phyloP scores from a whole-genome alignment of 208 protist species.

The Leishmania mexicana region DNA sequence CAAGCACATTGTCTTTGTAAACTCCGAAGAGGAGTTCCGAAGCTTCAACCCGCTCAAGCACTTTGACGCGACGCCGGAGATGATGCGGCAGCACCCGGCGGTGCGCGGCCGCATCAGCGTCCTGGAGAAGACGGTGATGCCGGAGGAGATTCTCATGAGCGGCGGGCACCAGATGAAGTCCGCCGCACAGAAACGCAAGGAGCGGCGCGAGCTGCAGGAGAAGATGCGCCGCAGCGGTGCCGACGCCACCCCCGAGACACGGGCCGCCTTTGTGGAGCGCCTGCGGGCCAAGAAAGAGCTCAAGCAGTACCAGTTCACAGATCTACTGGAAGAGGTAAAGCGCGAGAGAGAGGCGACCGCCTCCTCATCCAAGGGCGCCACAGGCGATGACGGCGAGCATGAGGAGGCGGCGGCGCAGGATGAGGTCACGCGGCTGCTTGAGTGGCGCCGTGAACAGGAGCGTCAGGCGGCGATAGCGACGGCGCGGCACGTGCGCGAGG shows the following conservation, averaged over 20 bases:
- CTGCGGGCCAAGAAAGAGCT: slow-evolving; percentile 59
- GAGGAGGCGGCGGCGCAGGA: slow-evolving; percentile 31
- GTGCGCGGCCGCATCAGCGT: slow-evolving; percentile 71
- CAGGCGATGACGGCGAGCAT: neutral
- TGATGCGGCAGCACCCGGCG: slow-evolving; percentile 86
- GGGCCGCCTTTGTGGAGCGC: slow-evolving; percentile 43
- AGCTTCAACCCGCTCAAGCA: slow-evolving; percentile 73
- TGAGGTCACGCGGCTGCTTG: slow-evolving; percentile 58
- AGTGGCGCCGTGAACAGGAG: slow-evolving; percentile 47
- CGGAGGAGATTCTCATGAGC: slow-evolving; percentile 80
- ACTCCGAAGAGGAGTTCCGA: slow-evolving; percentile 80
- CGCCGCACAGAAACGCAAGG: slow-evolving; percentile 62
- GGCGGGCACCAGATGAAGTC: slow-evolving; percentile 70
- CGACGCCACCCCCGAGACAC: slow-evolving; percentile 31
- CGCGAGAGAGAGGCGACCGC: neutral
- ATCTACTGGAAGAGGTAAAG: slow-evolving; percentile 40
- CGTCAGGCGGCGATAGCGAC: slow-evolving; percentile 37
- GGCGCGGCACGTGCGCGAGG: slow-evolving; percentile 66
- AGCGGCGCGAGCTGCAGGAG: slow-evolving; percentile 74
- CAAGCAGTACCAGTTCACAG: slow-evolving; percentile 68
- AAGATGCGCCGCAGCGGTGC: slow-evolving; percentile 47
- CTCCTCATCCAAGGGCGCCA: slow-evolving; percentile 19
- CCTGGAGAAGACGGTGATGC: slow-evolving; percentile 80
- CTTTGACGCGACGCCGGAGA: slow-evolving; percentile 86
- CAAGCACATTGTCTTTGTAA: slow-evolving; percentile 87